Evolutionary conservation across 306 rosid genomes (phyloP), one percentile per base, ranked within the genome.

Genomic region (Rosa chinensis): DNA sequence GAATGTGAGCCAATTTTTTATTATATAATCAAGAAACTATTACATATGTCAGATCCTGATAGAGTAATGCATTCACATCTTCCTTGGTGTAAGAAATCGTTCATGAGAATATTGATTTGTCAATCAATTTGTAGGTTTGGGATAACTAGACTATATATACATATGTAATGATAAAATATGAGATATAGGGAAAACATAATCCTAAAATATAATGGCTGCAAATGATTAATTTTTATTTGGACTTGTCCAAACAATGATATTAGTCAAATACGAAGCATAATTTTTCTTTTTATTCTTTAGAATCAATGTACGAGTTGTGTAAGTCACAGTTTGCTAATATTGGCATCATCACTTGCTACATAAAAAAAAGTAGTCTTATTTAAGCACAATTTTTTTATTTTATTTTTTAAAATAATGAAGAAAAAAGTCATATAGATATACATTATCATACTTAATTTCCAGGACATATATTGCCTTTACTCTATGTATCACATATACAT

Each of bases 21-120:
- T 23, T n/a, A n/a, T 50, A 40, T 39, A 39, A 56, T 25, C 53
- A 42, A 58, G 32, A 74, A 39, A 13, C 9, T 32, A 28, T 28
- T 21, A 25, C 32, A 25, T 61, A 40, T 3, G 16, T 74, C 14
- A 61, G 23, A 53, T 56, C 21, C 49, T 74, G 68, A 74, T 55
- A n/a, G n/a, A 55, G 68, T 42, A 55, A 21, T 56, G 78, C 40
- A 40, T 55, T 56, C 67, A 56, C 53, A 74, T 56, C 53, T 18
- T n/a, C 39, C 25, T 8, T 35, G 39, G 25, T 42, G 56, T 37
- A 25, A 43, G 25, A 75, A 53, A 73, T 2, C 56, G 23, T 74
- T 55, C 37, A 11, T 40, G 2, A 73, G 10, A 20, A 21, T 73
- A 32, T 72, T 28, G 18, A 50, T 16, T 70, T 70, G 21, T 47